Percentiles rank a stretch among this genome's conserved stretches.
Evolutionary conservation across 2,329 filamentous ascomycete species (phyloP).

Genomic region (Metarhizium rileyi): DNA sequence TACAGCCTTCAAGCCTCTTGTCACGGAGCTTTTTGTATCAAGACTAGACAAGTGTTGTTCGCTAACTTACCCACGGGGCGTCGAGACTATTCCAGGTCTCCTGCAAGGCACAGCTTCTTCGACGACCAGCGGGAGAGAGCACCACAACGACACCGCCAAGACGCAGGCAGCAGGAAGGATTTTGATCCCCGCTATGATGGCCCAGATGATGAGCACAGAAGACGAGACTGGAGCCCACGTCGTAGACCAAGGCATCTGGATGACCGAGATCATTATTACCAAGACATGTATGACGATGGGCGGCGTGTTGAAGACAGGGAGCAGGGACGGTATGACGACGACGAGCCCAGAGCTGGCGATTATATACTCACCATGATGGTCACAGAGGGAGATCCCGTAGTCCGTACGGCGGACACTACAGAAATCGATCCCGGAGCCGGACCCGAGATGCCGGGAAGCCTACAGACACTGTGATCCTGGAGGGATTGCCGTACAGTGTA

Average conservation of each 20-base stretch:
- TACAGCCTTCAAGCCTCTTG: slow-evolving; percentile 6
- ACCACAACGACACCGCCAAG: slow-evolving; percentile 15
- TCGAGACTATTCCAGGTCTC: slow-evolving; percentile 35
- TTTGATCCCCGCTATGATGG: slow-evolving; percentile 16
- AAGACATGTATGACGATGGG: slow-evolving; percentile 30
- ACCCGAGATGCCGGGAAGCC: slow-evolving; percentile 30
- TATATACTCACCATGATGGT: background rate
- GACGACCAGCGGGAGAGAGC: slow-evolving; percentile 23
- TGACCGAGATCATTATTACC: slow-evolving; percentile 20
- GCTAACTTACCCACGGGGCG: slow-evolving; percentile 37
- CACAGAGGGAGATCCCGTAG: slow-evolving; percentile 15
- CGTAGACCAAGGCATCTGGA: slow-evolving; percentile 19
- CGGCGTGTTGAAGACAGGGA: slow-evolving; percentile 15
- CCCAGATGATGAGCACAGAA: slow-evolving; percentile 18
- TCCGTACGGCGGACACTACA: slow-evolving; percentile 16
- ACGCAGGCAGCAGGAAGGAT: slow-evolving; percentile 15
- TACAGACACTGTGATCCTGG: slow-evolving; percentile 44
- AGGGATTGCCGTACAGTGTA: slow-evolving; percentile 40
- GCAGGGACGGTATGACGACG: slow-evolving; percentile 13
- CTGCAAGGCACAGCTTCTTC: slow-evolving; percentile 27
- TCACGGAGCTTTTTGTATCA: background rate
- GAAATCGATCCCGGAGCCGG: slow-evolving; percentile 25
- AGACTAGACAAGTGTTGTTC: slow-evolving; percentile 15
- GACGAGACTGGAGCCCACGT: slow-evolving; percentile 12
- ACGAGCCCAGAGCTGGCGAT: slow-evolving; percentile 10